Conservation (phyloP, 2,329 filamentous ascomycete genomes). For the Nemania serpens region DNA sequence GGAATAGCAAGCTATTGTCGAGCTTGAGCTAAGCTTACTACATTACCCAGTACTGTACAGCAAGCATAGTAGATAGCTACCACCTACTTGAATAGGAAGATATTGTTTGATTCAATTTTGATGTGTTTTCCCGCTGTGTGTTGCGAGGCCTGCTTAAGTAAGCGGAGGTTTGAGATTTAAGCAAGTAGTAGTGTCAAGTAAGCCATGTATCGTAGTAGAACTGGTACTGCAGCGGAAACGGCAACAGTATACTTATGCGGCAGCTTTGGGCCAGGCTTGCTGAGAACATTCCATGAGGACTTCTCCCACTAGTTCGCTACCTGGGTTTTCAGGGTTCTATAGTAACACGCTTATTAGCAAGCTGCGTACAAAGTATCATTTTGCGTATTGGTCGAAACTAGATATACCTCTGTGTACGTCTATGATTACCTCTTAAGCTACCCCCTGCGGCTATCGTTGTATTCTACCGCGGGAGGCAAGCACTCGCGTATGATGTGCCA, state of each 20-base stretch:
- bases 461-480: neutral
- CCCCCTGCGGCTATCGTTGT: neutral
- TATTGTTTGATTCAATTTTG: no score
- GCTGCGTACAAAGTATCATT: conserved; percentile 46
- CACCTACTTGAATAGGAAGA: no score
- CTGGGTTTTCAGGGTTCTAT: conserved; percentile 64
- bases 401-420: neutral
- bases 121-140: no score
- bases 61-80: no score
- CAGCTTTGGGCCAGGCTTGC: neutral
- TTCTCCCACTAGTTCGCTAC: conserved; percentile 53
- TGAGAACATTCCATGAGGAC: conserved; percentile 8
- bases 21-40: no score
- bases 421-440: neutral
- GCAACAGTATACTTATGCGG: neutral
- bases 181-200: no score
- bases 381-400: conserved; percentile 47
- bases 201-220: neutral
- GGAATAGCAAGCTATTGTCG: no score
- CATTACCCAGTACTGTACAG: no score
- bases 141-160: no score
- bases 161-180: no score
- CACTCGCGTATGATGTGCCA: neutral
- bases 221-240: neutral
- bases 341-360: conserved; percentile 59